Evolutionary conservation across 495 filamentous ascomycete genomes (phyloP).

Genomic region (Cercophora newfieldiana): DNA sequence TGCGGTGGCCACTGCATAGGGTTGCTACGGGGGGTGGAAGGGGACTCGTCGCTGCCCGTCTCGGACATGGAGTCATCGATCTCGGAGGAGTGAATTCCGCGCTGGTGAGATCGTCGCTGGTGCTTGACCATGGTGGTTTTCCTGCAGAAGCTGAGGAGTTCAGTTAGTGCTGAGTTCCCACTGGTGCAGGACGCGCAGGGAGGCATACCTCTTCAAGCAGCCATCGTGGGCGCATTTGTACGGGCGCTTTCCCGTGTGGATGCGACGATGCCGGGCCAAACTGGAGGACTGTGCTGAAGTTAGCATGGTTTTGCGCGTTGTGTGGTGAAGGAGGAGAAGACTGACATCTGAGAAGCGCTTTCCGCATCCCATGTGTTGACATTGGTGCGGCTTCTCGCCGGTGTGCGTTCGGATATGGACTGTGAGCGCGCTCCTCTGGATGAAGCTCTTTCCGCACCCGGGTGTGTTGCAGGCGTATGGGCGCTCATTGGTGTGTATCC

Average conservation of each 20-base stretch:
- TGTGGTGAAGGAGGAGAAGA: slow-evolving; percentile 10
- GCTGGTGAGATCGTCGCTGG: slow-evolving; percentile 66
- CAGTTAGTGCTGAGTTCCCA: slow-evolving; percentile 30
- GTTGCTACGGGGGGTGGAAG: slow-evolving; percentile 48
- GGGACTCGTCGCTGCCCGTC: slow-evolving; percentile 50
- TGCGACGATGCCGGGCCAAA: slow-evolving; percentile 80
- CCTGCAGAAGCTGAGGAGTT: slow-evolving; percentile 68
- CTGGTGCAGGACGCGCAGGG: slow-evolving; percentile 18
- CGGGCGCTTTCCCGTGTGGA: slow-evolving; percentile 83
- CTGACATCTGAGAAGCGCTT: slow-evolving; percentile 87
- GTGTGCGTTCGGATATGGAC: slow-evolving; percentile 87
- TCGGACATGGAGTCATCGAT: slow-evolving; percentile 59
- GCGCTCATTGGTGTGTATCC: slow-evolving; percentile 88
- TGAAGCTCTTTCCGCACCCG: slow-evolving; percentile 84
- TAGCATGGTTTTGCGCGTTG: slow-evolving; percentile 35
- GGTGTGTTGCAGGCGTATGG: slow-evolving; percentile 71
- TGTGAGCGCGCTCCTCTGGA: slow-evolving; percentile 83
- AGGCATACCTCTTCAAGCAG: slow-evolving; percentile 77
- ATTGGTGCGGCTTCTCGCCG: slow-evolving; percentile 86
- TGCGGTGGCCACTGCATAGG: slow-evolving; percentile 41
- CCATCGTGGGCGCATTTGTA: slow-evolving; percentile 76
- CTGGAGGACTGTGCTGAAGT: slow-evolving; percentile 71
- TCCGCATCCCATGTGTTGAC: slow-evolving; percentile 73
- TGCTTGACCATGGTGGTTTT: slow-evolving; percentile 90
- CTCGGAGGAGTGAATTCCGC: slow-evolving; percentile 56